Base-by-base conservation (phyloP, 768 basidiomycete species). In the Crucibulum laeve region DNA sequence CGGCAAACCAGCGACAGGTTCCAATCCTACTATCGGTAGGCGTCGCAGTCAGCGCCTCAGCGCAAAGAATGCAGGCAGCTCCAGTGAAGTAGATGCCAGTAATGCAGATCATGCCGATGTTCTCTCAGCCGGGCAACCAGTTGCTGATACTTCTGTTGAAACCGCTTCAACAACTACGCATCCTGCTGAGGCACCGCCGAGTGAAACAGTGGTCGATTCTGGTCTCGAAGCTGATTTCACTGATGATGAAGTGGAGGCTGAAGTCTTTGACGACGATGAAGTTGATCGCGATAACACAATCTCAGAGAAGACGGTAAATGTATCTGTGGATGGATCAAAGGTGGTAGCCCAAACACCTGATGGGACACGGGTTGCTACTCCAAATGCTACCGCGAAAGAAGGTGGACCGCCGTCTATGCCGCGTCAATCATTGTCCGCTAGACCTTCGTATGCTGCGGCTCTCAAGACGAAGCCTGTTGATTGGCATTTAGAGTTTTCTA, bases 281-380 rank as follows among this genome's bases (percentile, higher is more conserved):
- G 80, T 82, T 35, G 87, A 93, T 47, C 78, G 76, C 14, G 87
- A 91, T 55, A 71, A 71, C 37, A 74, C 77, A 15, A 67, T 80
- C 4, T 69, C 79, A 8, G 93, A 95, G 49, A 92, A 87, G 65
- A 92, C 92, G 0, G 84, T 96, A 34, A 90, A 82, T 23, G 68
- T 97, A 21, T 83, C 87, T 42, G n/a, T 36, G 87, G 93, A 95
- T 63, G 94, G 92, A 5, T 84, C 87, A n/a, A 90, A 87, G 60
- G 77, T 98, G 6, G 91, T 93, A 57, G 96, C 94, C 1, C 91
- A 96, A 60, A 97, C 96, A 0, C 94, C 96, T 3, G 92, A 97
- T 51, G 96, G 96, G 1, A 98, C 94, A 0, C 80, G 92, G 13
- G 83, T 99, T 23, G 81, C 89, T 2, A 98, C 96, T 3, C 95